Conservation (phyloP, 768 basidiomycete genomes). For the Suillus subluteus region DNA sequence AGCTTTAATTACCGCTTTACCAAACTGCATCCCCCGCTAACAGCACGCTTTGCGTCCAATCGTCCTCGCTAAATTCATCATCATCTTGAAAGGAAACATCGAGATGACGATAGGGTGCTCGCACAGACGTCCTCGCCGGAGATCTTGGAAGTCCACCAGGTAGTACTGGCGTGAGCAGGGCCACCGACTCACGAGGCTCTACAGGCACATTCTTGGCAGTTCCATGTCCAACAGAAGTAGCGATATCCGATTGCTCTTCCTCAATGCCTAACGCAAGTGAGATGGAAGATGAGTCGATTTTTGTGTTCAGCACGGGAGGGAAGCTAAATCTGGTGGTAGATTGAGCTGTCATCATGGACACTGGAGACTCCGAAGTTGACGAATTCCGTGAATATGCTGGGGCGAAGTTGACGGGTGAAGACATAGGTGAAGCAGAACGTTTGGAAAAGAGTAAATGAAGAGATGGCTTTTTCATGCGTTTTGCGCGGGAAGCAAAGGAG, state of each 20-base stretch:
- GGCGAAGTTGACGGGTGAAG: constrained; percentile 32
- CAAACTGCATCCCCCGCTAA: constrained; percentile 55
- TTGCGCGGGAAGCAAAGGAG: constrained; percentile 36
- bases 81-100: constrained; percentile 36
- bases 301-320: constrained; percentile 63
- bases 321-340: constrained; percentile 50
- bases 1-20: constrained; percentile 20
- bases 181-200: constrained; percentile 26
- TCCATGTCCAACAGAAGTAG: constrained; percentile 17
- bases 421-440: constrained; percentile 55
- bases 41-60: constrained; percentile 78
- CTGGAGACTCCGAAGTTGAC: constrained; percentile 36
- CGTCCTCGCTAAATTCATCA: constrained; percentile 50
- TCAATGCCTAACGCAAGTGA: constrained; percentile 36
- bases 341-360: constrained; percentile 61
- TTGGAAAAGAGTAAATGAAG: constrained; percentile 71
- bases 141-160: constrained; percentile 32
- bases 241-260: constrained; percentile 30
- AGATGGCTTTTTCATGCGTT: constrained; percentile 66
- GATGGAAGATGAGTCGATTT: constrained; percentile 60
- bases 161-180: constrained; percentile 7
- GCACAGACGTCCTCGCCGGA: constrained; percentile 22
- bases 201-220: constrained; percentile 15
- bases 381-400: constrained; percentile 28
- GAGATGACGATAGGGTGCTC: constrained; percentile 31